Evolutionary conservation across 352 stramenopile genomes (phyloP).

Genomic region (Blastocystis sp.): DNA sequence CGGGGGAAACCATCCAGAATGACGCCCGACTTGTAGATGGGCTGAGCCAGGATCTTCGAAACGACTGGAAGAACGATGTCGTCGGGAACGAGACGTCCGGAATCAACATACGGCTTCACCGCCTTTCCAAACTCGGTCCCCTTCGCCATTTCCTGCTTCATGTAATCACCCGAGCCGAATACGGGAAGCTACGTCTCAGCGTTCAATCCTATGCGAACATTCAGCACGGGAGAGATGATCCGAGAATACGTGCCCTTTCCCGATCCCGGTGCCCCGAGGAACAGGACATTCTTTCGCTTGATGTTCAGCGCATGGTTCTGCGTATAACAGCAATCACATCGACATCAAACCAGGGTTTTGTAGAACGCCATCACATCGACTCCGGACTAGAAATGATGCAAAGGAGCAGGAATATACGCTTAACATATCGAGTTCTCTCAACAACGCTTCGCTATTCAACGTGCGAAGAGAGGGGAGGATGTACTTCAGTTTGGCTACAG

Average conservation of each 20-base stretch:
- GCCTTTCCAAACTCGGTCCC: constrained; percentile 44
- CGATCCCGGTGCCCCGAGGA: constrained; percentile 63
- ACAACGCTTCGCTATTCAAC: constrained; percentile 39
- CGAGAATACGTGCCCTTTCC: constrained; percentile 68
- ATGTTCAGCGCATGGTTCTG: constrained; percentile 67
- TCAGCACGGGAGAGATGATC: constrained; percentile 62
- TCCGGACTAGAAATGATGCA: constrained; percentile 28
- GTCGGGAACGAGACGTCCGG: constrained; percentile 53
- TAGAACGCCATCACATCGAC: constrained; percentile 54
- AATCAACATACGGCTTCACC: constrained; percentile 33
- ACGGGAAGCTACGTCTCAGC: constrained; percentile 32
- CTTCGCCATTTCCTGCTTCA: constrained; percentile 60
- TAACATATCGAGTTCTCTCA: constrained; percentile 48
- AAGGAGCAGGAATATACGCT: neutral
- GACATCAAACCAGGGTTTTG: constrained; percentile 40
- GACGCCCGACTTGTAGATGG: constrained; percentile 56
- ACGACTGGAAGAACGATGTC: constrained; percentile 60
- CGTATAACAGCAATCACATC: neutral
- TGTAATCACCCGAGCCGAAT: constrained; percentile 68
- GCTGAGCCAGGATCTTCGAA: constrained; percentile 31
- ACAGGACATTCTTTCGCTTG: constrained; percentile 64
- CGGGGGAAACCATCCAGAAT: constrained; percentile 68
- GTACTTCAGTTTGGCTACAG: constrained; percentile 63
- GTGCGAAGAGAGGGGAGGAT: constrained; percentile 43
- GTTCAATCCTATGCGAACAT: neutral